Percentiles rank a stretch among this genome's conserved stretches.
phyloP scores from a whole-genome alignment of 2,329 filamentous ascomycete species.

The Parastagonospora nodorum region DNA sequence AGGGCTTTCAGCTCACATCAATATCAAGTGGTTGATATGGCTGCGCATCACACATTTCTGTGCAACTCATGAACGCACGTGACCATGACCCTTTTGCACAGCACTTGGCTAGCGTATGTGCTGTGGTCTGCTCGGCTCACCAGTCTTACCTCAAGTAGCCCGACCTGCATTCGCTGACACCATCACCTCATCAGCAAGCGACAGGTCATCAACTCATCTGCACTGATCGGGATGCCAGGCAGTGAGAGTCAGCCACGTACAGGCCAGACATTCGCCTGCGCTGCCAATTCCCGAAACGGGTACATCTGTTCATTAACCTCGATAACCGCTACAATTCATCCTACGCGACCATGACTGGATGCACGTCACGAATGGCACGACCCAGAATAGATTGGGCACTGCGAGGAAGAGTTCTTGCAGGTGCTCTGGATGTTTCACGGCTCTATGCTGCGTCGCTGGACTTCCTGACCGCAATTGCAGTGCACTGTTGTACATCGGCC shows the following conservation, averaged over 20 bases:
- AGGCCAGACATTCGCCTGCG: slow-evolving; percentile 28
- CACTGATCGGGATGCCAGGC: slow-evolving; percentile 15
- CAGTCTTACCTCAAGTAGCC: neutral
- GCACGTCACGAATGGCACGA: slow-evolving; percentile 30
- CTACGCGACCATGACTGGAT: slow-evolving; percentile 23
- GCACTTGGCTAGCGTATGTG: too few relatives aligned
- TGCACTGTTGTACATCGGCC: slow-evolving; percentile 18
- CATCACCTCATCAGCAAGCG: slow-evolving; percentile 1
- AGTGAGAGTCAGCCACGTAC: slow-evolving; percentile 39
- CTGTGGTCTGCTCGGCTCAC: too few relatives aligned
- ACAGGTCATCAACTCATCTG: slow-evolving; percentile 16
- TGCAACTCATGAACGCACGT: neutral
- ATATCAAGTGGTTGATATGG: too few relatives aligned
- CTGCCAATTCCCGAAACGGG: neutral
- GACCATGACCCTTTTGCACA: neutral
- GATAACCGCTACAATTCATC: slow-evolving; percentile 38
- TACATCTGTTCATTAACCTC: slow-evolving; percentile 21
- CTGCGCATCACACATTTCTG: too few relatives aligned
- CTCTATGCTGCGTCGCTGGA: slow-evolving; percentile 8
- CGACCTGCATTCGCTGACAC: slow-evolving; percentile 8
- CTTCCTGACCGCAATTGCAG: slow-evolving; percentile 11
- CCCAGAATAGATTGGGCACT: slow-evolving; percentile 12
- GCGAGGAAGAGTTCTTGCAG: slow-evolving; percentile 6
- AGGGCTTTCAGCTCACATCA: too few relatives aligned
- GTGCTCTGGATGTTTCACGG: slow-evolving; percentile 11